Evolutionary conservation across 2,329 filamentous ascomycete species (phyloP).

Genomic region (Xylariaceae sp.): DNA sequence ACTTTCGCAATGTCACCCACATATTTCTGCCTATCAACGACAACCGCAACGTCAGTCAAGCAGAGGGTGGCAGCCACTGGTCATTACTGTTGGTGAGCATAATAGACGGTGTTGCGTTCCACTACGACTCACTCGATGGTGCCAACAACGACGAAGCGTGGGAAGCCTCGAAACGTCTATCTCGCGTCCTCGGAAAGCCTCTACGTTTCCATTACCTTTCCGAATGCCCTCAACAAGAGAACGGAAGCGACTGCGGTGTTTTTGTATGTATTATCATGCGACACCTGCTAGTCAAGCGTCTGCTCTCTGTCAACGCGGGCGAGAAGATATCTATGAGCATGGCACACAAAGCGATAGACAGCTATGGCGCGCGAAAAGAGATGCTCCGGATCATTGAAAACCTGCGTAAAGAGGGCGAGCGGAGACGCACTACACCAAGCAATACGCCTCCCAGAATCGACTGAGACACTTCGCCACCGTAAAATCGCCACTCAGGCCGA

Average conservation of each 20-base stretch:
- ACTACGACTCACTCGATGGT: slow-evolving; percentile 83
- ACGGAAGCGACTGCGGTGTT: slow-evolving; percentile 88
- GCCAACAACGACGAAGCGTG: slow-evolving; percentile 72
- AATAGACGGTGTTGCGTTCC: slow-evolving; percentile 86
- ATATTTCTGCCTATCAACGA: slow-evolving; percentile 97
- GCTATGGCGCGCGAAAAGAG: slow-evolving; percentile 73
- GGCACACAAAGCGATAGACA: slow-evolving; percentile 77
- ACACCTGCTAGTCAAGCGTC: slow-evolving; percentile 77
- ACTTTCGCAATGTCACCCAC: slow-evolving; percentile 78
- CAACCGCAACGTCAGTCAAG: slow-evolving; percentile 64
- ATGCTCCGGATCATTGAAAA: slow-evolving; percentile 87
- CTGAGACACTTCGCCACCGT: too few relatives aligned
- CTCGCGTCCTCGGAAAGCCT: slow-evolving; percentile 58
- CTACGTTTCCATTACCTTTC: slow-evolving; percentile 75
- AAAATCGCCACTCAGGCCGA: too few relatives aligned
- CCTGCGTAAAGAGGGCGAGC: slow-evolving; percentile 80
- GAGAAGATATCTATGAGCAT: slow-evolving; percentile 95
- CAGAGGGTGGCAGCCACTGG: slow-evolving; percentile 95
- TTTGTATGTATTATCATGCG: slow-evolving; percentile 96
- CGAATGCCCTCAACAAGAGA: slow-evolving; percentile 86
- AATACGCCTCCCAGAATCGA: slow-evolving; percentile 41
- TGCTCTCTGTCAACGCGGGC: slow-evolving; percentile 71
- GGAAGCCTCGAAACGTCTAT: slow-evolving; percentile 63
- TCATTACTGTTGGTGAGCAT: slow-evolving; percentile 84
- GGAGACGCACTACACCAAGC: slow-evolving; percentile 49